These are phyloP conservation scores for Termitomyces sp. DNA, from an alignment of 768 basidiomycete species.

Conservation along the genomic window DNA sequence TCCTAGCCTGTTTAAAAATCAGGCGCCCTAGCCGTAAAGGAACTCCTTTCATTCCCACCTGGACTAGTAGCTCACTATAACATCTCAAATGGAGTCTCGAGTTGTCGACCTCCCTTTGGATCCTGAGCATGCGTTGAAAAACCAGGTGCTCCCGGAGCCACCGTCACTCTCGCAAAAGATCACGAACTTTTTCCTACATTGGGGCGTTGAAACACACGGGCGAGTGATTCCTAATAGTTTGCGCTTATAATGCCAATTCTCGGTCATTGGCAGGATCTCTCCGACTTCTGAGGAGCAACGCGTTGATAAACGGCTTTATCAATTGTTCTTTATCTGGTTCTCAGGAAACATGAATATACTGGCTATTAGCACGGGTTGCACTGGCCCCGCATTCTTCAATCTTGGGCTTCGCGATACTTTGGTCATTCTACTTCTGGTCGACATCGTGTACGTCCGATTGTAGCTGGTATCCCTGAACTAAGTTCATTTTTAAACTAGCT, in stretches of 20 bases:
- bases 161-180: conserved; percentile 6
- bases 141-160: not conserved
- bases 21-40: too few relatives aligned
- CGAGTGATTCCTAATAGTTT: conserved; percentile 1
- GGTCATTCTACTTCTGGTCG: conserved; percentile 41
- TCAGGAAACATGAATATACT: conserved; percentile 67
- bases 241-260: not conserved
- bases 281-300: conserved; percentile 50
- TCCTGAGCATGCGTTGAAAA: not conserved
- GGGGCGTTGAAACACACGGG: conserved; percentile 33
- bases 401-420: conserved; percentile 51
- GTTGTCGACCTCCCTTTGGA: too few relatives aligned
- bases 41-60: too few relatives aligned
- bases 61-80: too few relatives aligned
- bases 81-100: too few relatives aligned
- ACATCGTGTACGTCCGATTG: conserved; percentile 32
- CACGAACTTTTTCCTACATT: conserved; percentile 21
- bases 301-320: conserved; percentile 54
- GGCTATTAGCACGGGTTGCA: conserved; percentile 56
- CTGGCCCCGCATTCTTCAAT: conserved; percentile 55
- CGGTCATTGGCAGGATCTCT: conserved; percentile 37
- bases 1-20: too few relatives aligned
- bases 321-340: conserved; percentile 73
- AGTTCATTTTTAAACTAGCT: conserved; percentile 13
- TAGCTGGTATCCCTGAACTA: not conserved